These are phyloP conservation scores for Diatrype stigma DNA, from an alignment of 2,329 filamentous ascomycete genomes.

Conservation along the genomic window DNA sequence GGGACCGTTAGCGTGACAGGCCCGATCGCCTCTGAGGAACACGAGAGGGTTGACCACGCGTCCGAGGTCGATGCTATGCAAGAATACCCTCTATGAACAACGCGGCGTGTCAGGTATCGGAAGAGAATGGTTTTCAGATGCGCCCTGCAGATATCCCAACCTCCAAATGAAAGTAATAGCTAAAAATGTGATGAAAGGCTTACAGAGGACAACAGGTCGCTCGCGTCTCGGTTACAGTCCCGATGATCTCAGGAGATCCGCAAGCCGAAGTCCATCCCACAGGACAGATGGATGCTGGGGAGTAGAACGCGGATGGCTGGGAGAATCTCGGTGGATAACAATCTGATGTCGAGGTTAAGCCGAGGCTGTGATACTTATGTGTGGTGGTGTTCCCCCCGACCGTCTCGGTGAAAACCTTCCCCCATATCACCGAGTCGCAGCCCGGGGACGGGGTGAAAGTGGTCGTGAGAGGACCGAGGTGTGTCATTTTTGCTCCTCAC, in stretches of 20 bases:
- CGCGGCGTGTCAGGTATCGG: not conserved
- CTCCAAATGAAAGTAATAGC: not conserved
- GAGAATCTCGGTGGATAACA: conserved; percentile 7
- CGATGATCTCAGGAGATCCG: not conserved
- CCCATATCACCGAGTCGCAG: conserved; percentile 5
- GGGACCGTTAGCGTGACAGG: conserved; percentile 5
- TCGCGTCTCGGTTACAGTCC: conserved; percentile 5
- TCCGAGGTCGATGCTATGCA: conserved; percentile 4
- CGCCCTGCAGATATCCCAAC: not conserved
- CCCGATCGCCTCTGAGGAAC: not conserved
- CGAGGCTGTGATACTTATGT: conserved; percentile 8
- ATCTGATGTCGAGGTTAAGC: conserved; percentile 5
- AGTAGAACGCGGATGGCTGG: conserved; percentile 3
- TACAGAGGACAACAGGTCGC: conserved; percentile 10
- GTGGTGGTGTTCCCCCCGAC: conserved; percentile 5
- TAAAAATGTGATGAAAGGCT: not conserved
- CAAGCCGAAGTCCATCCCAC: conserved; percentile 7
- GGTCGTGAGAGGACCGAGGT: conserved; percentile 6
- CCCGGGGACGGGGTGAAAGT: conserved; percentile 5
- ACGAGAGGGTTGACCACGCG: conserved; percentile 10
- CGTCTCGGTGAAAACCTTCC: conserved; percentile 5
- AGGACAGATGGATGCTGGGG: conserved; percentile 6
- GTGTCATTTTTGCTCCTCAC: not conserved
- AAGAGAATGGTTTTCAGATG: not conserved
- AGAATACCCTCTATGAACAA: conserved; percentile 1